Conservation (phyloP, 768 basidiomycete genomes). For the Boletus tomentosulus region DNA sequence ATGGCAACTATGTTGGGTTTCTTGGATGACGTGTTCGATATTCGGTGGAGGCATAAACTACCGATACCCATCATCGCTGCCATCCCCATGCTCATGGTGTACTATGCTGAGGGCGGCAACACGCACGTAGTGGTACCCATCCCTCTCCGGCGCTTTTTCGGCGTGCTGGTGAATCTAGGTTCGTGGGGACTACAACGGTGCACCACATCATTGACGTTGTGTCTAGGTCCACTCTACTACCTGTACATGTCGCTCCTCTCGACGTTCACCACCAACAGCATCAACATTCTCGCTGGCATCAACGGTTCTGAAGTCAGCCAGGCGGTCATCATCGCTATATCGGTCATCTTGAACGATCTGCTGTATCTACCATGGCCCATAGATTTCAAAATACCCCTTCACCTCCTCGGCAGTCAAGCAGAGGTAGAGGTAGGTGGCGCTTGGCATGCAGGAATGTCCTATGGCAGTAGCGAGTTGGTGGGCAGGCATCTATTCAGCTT, state of each 20-base stretch:
- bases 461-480: constrained; percentile 82
- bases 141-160: constrained; percentile 68
- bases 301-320: constrained; percentile 96
- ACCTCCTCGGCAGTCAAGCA: constrained; percentile 60
- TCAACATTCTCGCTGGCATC: constrained; percentile 97
- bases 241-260: constrained; percentile 94
- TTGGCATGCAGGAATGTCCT: constrained; percentile 80
- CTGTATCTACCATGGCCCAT: constrained; percentile 90
- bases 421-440: constrained; percentile 75
- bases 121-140: constrained; percentile 92
- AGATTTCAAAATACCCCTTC: constrained; percentile 65
- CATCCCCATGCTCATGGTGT: constrained; percentile 92
- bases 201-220: constrained; percentile 2
- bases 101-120: constrained; percentile 91
- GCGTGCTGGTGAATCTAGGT: constrained; percentile 87
- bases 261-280: constrained; percentile 95
- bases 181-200: constrained; percentile 32
- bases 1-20: constrained; percentile 94
- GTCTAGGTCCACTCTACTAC: constrained; percentile 87
- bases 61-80: constrained; percentile 96
- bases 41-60: constrained; percentile 96
- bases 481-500: constrained; percentile 93
- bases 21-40: constrained; percentile 96
- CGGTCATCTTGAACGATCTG: constrained; percentile 87
- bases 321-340: constrained; percentile 86